phyloP scores from a whole-genome alignment of 2,329 filamentous ascomycete genomes.

The Aspergillus tubingensis region DNA sequence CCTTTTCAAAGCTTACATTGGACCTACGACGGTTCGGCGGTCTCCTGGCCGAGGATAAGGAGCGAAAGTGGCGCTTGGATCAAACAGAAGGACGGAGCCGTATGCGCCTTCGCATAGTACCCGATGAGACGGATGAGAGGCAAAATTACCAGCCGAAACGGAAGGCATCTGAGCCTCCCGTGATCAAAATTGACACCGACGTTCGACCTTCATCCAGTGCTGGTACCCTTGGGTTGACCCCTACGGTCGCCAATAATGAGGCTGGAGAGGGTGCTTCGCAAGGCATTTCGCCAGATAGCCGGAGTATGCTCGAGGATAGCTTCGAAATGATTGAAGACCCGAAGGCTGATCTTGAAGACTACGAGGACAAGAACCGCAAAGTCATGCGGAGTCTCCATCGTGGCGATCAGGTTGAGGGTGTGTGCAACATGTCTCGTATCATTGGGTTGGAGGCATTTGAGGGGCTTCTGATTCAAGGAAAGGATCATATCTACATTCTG shows the following conservation, averaged over 20 bases:
- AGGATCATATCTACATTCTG: conserved; percentile 88
- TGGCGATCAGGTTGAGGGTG: conserved; percentile 87
- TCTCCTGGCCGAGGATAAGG: conserved; percentile 67
- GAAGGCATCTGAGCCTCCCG: conserved; percentile 59
- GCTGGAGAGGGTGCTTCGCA: conserved; percentile 32
- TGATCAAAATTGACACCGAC: conserved; percentile 50
- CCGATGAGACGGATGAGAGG: conserved; percentile 68
- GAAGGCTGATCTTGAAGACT: conserved; percentile 78
- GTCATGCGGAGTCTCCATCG: conserved; percentile 92
- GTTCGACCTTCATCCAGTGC: conserved; percentile 43
- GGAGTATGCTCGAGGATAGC: conserved; percentile 71
- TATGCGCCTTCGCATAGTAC: conserved; percentile 85
- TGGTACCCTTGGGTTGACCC: conserved; percentile 43
- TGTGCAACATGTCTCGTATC: conserved; percentile 94
- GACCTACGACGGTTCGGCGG: conserved; percentile 78
- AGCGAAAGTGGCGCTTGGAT: conserved; percentile 85
- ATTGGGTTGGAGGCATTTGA: conserved; percentile 92
- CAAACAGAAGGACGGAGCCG: conserved; percentile 93
- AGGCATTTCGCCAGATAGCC: conserved; percentile 38
- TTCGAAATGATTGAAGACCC: conserved; percentile 96
- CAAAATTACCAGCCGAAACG: conserved; percentile 84
- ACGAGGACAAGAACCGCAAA: conserved; percentile 97
- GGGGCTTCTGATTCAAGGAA: conserved; percentile 88
- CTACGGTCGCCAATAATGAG: conserved; percentile 36
- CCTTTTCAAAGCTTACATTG: conserved; percentile 76